phyloP scores from a whole-genome alignment of 108 stramenopile genomes.

The Fragilaria radians region DNA sequence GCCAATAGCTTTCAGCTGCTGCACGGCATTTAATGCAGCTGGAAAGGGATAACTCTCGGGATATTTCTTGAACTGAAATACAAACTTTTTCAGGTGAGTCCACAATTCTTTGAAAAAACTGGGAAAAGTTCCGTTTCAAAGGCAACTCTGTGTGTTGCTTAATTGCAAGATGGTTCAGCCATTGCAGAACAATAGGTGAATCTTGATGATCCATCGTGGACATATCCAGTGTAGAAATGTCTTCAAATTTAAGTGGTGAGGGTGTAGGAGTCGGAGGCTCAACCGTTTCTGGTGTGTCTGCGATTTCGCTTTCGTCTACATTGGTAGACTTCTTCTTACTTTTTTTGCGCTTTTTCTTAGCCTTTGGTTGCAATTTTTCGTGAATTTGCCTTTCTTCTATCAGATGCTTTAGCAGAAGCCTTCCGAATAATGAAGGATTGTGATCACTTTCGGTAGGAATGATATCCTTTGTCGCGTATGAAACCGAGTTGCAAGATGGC shows the following conservation, averaged over 20 bases:
- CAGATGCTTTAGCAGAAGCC: background rate
- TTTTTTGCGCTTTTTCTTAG: conserved; percentile 7
- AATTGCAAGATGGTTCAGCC: background rate
- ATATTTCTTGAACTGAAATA: background rate
- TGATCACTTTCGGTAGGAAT: background rate
- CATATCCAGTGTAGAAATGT: background rate
- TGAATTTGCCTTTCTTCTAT: background rate
- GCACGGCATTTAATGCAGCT: background rate
- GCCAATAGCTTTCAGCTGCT: background rate
- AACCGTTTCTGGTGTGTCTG: background rate
- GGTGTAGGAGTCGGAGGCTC: background rate
- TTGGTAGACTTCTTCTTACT: conserved; percentile 1
- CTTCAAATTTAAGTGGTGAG: background rate
- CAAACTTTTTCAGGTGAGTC: background rate
- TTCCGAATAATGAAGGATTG: background rate
- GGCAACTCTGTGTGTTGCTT: background rate
- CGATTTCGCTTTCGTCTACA: background rate
- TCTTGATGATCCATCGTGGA: background rate
- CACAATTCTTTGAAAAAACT: background rate
- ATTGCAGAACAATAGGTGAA: background rate
- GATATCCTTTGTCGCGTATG: background rate
- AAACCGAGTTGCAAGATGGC: background rate
- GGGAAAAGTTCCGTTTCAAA: background rate
- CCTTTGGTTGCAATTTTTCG: background rate
- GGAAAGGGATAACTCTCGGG: background rate